Conservation (phyloP, 2,329 filamentous ascomycete genomes). For the Fusarium solani-melongenae region DNA sequence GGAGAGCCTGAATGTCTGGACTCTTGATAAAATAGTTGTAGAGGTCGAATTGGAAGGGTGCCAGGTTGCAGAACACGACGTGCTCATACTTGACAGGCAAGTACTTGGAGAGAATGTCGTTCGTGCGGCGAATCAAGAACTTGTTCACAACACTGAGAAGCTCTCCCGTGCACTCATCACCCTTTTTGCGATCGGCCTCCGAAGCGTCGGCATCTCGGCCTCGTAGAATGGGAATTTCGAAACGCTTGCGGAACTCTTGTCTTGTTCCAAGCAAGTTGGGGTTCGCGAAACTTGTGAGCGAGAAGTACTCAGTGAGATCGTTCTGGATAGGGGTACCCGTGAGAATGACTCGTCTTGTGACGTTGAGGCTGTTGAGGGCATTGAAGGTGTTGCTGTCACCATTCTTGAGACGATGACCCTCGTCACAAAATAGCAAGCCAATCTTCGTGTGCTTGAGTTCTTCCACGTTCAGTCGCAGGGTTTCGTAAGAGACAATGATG, state of each 20-base stretch:
- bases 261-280: conserved; percentile 90
- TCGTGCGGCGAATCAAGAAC: conserved; percentile 97
- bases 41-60: conserved; percentile 90
- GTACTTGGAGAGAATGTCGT: conserved; percentile 98
- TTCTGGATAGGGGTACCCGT: conserved; percentile 99
- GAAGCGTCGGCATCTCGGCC: conserved; percentile 92
- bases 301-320: conserved; percentile 97
- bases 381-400: conserved; percentile 95
- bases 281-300: conserved; percentile 95
- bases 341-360: conserved; percentile 90
- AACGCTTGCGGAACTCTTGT: conserved; percentile 92
- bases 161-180: conserved; percentile 84
- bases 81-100: conserved; percentile 98
- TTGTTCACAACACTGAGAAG: conserved; percentile 91
- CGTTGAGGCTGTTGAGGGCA: conserved; percentile 89
- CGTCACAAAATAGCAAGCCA: conserved; percentile 92
- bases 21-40: conserved; percentile 99
- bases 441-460: conserved; percentile 92
- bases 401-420: conserved; percentile 96
- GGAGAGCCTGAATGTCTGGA: conserved; percentile 90
- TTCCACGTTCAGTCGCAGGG: conserved; percentile 88
- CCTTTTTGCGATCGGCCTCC: conserved; percentile 82
- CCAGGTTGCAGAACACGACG: conserved; percentile 96
- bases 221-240: conserved; percentile 90
- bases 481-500: conserved; percentile 98